These are phyloP conservation scores for Penicillium bovifimosum DNA, from an alignment of 495 filamentous ascomycete species.

Conservation along the genomic window DNA sequence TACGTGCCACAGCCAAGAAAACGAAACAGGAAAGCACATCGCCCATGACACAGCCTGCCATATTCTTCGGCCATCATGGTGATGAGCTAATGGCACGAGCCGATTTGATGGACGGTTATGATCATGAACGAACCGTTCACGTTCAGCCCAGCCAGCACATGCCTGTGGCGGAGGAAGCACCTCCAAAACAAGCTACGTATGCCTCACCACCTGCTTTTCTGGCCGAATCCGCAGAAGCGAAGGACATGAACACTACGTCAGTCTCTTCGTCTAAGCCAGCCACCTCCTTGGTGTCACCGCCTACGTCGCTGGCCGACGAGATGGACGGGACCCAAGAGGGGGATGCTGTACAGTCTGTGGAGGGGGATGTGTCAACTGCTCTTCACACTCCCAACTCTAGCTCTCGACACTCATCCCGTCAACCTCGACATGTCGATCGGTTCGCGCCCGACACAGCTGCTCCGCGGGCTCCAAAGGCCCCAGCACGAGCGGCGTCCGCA, in stretches of 20 bases:
- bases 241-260: constrained; percentile 27
- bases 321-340: constrained; percentile 36
- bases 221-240: constrained; percentile 28
- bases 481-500: constrained; percentile 15
- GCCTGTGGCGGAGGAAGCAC: constrained; percentile 15
- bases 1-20: constrained; percentile 26
- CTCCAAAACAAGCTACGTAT: constrained; percentile 28
- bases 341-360: constrained; percentile 28
- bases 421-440: constrained; percentile 42
- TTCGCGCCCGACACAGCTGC: constrained; percentile 37
- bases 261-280: constrained; percentile 31
- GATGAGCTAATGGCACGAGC: constrained; percentile 9
- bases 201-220: constrained; percentile 38
- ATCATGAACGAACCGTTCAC: constrained; percentile 8
- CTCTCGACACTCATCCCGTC: constrained; percentile 47
- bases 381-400: constrained; percentile 44
- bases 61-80: constrained; percentile 16
- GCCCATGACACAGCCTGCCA: constrained; percentile 20
- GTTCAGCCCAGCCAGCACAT: neutral
- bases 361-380: constrained; percentile 29
- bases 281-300: constrained; percentile 47
- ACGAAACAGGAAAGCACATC: constrained; percentile 40
- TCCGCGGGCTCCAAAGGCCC: constrained; percentile 25
- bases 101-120: constrained; percentile 8
- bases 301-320: constrained; percentile 47